Evolutionary conservation across 768 basidiomycete species (phyloP).

Genomic region (Hericium coralloides): DNA sequence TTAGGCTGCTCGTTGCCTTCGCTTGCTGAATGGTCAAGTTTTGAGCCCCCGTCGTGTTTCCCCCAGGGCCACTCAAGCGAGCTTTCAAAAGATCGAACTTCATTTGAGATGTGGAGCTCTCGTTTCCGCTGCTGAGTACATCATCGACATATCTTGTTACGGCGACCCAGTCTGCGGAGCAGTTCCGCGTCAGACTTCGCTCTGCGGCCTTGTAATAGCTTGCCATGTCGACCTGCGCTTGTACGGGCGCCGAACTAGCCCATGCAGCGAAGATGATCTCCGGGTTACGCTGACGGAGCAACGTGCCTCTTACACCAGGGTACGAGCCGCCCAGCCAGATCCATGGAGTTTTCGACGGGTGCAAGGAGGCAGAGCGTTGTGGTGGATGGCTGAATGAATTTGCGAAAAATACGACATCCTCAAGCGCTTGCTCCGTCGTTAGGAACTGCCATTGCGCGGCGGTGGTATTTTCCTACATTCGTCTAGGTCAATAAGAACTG

Average conservation of each 20-base stretch:
- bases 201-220: constrained; percentile 43
- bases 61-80: constrained; percentile 33
- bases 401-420: background rate
- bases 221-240: constrained; percentile 42
- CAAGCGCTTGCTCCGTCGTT: background rate
- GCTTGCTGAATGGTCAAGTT: constrained; percentile 8
- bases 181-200: constrained; percentile 39
- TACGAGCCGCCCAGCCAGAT: constrained; percentile 42
- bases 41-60: constrained; percentile 27
- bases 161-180: constrained; percentile 43
- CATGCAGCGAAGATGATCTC: constrained; percentile 36
- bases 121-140: constrained; percentile 25
- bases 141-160: constrained; percentile 35
- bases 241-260: constrained; percentile 42
- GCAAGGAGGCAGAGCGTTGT: constrained; percentile 24
- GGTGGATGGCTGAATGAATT: background rate
- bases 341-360: constrained; percentile 38
- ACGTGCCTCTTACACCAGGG: constrained; percentile 36
- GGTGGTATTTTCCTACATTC: background rate
- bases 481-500: background rate
- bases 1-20: constrained; percentile 26
- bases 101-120: constrained; percentile 23
- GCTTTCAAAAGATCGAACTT: constrained; percentile 35
- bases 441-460: background rate
- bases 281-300: constrained; percentile 38